A percentile compares a stretch with the other conserved stretches of the same genome.
phyloP scores from a whole-genome alignment of 2,329 filamentous ascomycete species.

The Talaromyces sp. region DNA sequence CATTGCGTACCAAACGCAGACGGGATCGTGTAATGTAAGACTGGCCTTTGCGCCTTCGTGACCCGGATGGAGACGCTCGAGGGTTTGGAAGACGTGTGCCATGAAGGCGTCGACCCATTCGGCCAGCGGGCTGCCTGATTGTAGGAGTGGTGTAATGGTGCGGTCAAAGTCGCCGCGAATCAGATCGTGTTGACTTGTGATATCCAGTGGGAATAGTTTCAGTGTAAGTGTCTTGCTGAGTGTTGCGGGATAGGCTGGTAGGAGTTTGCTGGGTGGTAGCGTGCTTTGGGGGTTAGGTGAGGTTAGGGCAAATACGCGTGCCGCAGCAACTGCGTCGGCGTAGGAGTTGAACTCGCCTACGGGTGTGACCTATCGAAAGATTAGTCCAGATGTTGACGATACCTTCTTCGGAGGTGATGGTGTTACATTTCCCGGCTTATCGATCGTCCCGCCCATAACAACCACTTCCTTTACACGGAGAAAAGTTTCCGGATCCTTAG shows the following conservation, averaged over 20 bases:
- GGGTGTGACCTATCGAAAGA: constrained; percentile 56
- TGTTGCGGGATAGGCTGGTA: constrained; percentile 61
- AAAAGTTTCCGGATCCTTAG: constrained; percentile 85
- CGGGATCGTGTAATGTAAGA: constrained; percentile 70
- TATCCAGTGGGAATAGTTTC: constrained; percentile 71
- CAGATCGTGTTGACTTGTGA: constrained; percentile 69
- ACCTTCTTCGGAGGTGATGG: neutral
- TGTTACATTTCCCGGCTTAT: constrained; percentile 72
- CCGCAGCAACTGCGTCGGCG: constrained; percentile 76
- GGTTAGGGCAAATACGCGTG: constrained; percentile 73
- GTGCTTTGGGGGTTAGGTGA: constrained; percentile 71
- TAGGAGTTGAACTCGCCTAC: constrained; percentile 94
- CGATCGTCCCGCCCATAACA: constrained; percentile 89
- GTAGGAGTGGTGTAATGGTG: constrained; percentile 54
- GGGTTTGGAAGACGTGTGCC: constrained; percentile 65
- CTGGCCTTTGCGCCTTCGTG: constrained; percentile 49
- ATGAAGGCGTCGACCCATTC: constrained; percentile 72
- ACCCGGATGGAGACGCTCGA: constrained; percentile 60
- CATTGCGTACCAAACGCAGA: constrained; percentile 75
- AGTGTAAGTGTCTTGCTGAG: constrained; percentile 64
- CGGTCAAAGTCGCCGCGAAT: constrained; percentile 58
- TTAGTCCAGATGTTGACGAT: neutral
- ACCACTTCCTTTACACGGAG: constrained; percentile 84
- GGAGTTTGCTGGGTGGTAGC: constrained; percentile 64
- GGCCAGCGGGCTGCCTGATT: constrained; percentile 67